Conservation (phyloP, 2,329 filamentous ascomycete species). For the Esteya vermicola region DNA sequence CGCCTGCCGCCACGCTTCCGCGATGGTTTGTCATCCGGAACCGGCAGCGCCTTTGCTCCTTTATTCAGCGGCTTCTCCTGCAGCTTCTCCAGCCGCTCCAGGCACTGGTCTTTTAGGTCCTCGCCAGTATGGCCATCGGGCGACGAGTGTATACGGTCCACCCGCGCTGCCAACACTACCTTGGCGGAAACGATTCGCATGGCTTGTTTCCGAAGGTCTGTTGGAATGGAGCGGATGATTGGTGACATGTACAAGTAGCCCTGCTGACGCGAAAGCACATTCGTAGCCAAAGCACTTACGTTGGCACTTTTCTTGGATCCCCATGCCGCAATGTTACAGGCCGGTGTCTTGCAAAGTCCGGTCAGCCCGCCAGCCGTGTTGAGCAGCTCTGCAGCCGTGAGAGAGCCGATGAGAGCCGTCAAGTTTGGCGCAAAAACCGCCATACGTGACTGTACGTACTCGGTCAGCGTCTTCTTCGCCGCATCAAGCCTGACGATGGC, state of each 20-base stretch:
- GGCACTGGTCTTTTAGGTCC: constrained; percentile 65
- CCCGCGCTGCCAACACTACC: constrained; percentile 80
- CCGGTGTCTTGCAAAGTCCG: constrained; percentile 78
- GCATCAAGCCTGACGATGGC: constrained; percentile 80
- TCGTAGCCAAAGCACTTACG: constrained; percentile 70
- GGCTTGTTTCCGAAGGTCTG: constrained; percentile 79
- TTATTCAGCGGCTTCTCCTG: constrained; percentile 86
- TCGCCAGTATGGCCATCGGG: constrained; percentile 74
- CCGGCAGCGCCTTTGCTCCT: constrained; percentile 71
- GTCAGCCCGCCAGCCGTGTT: constrained; percentile 84
- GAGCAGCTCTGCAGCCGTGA: constrained; percentile 91
- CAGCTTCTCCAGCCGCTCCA: constrained; percentile 80
- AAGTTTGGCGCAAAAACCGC: constrained; percentile 90
- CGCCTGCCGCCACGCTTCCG: constrained; percentile 83
- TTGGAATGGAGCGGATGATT: constrained; percentile 72
- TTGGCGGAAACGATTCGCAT: constrained; percentile 93
- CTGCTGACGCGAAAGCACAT: constrained; percentile 79
- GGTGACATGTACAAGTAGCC: constrained; percentile 88
- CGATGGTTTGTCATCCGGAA: constrained; percentile 88
- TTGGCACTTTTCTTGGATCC: constrained; percentile 78
- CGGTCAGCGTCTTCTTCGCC: constrained; percentile 74
- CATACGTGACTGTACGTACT: constrained; percentile 96
- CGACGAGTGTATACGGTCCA: constrained; percentile 72
- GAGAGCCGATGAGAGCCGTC: constrained; percentile 76
- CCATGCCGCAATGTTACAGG: constrained; percentile 83